A percentile compares a stretch with the other conserved stretches of the same genome.
Evolutionary conservation across 129 eudicot genomes (phyloP).

Genomic region (Flaveria sonorensis): DNA sequence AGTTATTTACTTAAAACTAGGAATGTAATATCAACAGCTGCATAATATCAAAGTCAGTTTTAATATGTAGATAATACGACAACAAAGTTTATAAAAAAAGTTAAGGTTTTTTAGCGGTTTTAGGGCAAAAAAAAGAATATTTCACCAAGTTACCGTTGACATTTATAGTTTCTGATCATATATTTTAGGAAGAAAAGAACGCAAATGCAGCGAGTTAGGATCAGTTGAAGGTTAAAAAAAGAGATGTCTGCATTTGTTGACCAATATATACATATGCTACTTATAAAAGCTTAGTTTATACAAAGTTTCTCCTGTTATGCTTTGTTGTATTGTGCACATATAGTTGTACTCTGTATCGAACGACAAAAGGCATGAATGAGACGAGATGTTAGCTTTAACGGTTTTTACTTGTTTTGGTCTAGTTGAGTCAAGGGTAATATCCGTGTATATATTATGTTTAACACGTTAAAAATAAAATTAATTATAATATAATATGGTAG

Average conservation of each 20-base stretch:
- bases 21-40: conserved; percentile 50
- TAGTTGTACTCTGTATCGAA: background rate
- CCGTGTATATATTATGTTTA: background rate
- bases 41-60: conserved; percentile 38
- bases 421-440: background rate
- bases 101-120: conserved; percentile 25
- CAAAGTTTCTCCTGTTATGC: background rate
- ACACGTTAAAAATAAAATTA: background rate
- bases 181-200: conserved; percentile 28
- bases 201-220: conserved; percentile 23
- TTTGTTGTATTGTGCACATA: background rate
- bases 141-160: conserved; percentile 21
- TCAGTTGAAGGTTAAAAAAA: conserved; percentile 7
- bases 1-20: conserved; percentile 13
- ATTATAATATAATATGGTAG: background rate
- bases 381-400: background rate
- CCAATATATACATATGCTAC: conserved; percentile 7
- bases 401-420: background rate
- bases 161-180: conserved; percentile 6
- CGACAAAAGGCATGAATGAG: background rate
- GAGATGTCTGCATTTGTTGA: conserved; percentile 12
- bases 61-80: conserved; percentile 12
- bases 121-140: background rate
- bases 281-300: conserved; percentile 20
- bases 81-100: conserved; percentile 19